These are phyloP conservation scores for Trichoderma gracile DNA, from an alignment of 2,329 filamentous ascomycete genomes.

Conservation along the genomic window DNA sequence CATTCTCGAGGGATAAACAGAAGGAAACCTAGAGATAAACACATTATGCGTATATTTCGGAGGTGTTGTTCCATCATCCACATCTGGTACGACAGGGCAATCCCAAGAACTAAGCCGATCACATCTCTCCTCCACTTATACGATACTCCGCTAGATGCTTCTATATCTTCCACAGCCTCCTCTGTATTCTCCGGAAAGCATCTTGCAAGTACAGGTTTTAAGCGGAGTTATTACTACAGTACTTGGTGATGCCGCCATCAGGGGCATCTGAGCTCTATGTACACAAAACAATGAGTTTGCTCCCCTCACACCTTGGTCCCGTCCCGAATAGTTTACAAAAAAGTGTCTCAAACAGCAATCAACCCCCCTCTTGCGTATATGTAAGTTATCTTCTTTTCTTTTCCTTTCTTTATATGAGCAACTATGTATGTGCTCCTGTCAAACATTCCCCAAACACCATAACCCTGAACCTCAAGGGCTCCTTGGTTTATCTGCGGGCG, in stretches of 20 bases:
- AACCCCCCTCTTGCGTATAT: background rate
- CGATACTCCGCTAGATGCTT: no score
- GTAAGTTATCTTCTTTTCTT: background rate
- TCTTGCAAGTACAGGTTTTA: conserved; percentile 11
- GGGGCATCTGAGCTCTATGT: conserved; percentile 11
- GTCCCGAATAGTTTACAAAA: conserved; percentile 10
- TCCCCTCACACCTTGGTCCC: background rate
- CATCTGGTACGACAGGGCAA: no score
- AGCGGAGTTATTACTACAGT: conserved; percentile 22
- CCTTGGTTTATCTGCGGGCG: conserved; percentile 7
- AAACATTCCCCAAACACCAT: background rate
- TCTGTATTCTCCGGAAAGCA: conserved; percentile 3
- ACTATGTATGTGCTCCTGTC: background rate
- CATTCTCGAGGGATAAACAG: no score
- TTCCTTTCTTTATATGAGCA: background rate
- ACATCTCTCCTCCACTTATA: no score
- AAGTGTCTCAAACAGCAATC: background rate
- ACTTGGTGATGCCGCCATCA: background rate
- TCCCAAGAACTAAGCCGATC: background rate
- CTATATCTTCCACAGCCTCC: background rate
- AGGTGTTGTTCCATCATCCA: no score
- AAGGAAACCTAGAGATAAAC: no score
- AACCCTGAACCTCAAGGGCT: conserved; percentile 10
- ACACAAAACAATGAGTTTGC: background rate
- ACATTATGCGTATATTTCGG: no score